A percentile compares a stretch with the other conserved stretches of the same genome.
Conservation (phyloP, 1,139 yeast genomes). For the Casaregolazyma lundiana region DNA sequence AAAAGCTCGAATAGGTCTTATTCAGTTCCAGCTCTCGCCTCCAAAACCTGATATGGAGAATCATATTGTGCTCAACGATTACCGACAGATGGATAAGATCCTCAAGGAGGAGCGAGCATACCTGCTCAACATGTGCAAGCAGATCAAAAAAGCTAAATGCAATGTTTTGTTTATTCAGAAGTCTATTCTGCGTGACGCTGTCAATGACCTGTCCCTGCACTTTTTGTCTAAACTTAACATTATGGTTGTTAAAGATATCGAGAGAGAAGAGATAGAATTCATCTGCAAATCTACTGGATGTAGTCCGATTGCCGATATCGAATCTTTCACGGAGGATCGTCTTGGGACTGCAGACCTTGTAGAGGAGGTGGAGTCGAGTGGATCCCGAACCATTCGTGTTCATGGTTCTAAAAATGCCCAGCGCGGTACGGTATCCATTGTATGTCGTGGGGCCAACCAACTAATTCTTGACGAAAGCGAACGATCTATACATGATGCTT, state of each 20-base stretch:
- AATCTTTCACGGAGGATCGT: conserved; percentile 86
- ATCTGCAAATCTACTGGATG: conserved; percentile 89
- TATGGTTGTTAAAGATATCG: conserved; percentile 91
- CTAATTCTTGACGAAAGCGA: conserved; percentile 93
- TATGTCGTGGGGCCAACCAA: conserved; percentile 92
- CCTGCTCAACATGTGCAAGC: conserved; percentile 87
- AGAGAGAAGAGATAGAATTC: conserved; percentile 94
- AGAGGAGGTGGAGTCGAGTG: conserved; percentile 89
- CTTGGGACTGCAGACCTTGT: conserved; percentile 87
- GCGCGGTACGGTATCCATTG: conserved; percentile 77
- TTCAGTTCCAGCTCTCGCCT: conserved; percentile 95
- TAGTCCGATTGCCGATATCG: conserved; percentile 94
- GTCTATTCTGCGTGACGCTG: conserved; percentile 94
- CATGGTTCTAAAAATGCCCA: conserved; percentile 65
- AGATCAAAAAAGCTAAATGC: conserved; percentile 94
- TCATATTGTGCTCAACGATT: conserved; percentile 93
- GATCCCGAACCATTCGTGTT: conserved; percentile 85
- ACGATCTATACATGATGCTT: conserved; percentile 93
- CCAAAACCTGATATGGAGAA: conserved; percentile 99
- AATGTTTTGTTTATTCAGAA: conserved; percentile 91
- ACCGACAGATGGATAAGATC: conserved; percentile 98
- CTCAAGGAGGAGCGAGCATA: conserved; percentile 96
- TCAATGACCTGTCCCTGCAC: conserved; percentile 91
- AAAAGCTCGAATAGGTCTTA: conserved; percentile 85
- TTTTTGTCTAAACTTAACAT: conserved; percentile 88